Evolutionary conservation across 495 filamentous ascomycete genomes (phyloP).

Genomic region (Elaphomyces granulatus): DNA sequence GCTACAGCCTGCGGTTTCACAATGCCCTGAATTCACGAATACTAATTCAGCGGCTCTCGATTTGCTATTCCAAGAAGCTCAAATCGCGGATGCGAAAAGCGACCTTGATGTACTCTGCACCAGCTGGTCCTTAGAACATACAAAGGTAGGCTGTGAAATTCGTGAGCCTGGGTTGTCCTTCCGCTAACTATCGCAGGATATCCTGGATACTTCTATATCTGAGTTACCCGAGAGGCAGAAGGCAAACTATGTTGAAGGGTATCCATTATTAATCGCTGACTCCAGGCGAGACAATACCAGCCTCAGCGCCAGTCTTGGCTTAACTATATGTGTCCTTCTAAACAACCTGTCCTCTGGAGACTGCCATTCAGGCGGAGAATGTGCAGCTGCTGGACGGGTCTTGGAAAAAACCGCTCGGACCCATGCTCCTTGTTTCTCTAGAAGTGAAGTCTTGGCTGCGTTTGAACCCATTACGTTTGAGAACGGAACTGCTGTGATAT

Average conservation of each 20-base stretch:
- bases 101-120: slow-evolving; percentile 25
- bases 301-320: slow-evolving; percentile 19
- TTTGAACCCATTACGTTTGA: slow-evolving; percentile 45
- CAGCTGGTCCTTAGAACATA: slow-evolving; percentile 16
- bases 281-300: slow-evolving; percentile 27
- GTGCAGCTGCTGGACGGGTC: slow-evolving; percentile 14
- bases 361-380: slow-evolving; percentile 11
- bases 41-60: slow-evolving; percentile 17
- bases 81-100: slow-evolving; percentile 24
- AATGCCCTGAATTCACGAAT: neutral
- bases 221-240: slow-evolving; percentile 41
- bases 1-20: slow-evolving; percentile 14
- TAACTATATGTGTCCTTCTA: slow-evolving; percentile 23
- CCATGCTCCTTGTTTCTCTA: slow-evolving; percentile 6
- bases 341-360: slow-evolving; percentile 21
- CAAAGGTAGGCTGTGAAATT: slow-evolving; percentile 14
- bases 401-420: slow-evolving; percentile 12
- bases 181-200: slow-evolving; percentile 26
- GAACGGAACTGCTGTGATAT: slow-evolving; percentile 44
- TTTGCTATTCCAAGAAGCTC: slow-evolving; percentile 12
- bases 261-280: slow-evolving; percentile 43
- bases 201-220: slow-evolving; percentile 48
- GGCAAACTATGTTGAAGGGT: slow-evolving; percentile 49
- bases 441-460: slow-evolving; percentile 14
- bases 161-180: slow-evolving; percentile 3